Evolutionary conservation across 1,284 basidiomycete genomes (phyloP).

Genomic region (Pterula multifida): DNA sequence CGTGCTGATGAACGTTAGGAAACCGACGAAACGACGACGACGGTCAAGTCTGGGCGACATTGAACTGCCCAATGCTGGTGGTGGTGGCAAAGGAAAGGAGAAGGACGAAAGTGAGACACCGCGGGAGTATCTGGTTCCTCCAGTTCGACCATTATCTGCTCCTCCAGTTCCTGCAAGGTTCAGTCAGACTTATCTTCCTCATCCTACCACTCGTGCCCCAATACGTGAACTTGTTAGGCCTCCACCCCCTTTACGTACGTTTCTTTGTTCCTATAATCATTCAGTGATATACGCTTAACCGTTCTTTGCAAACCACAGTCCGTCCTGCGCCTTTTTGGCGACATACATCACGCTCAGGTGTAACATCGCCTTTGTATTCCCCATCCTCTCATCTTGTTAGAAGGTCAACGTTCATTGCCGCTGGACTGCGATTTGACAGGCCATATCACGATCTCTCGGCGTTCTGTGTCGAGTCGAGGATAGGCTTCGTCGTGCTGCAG

Average conservation of each 20-base stretch:
- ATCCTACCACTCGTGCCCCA: background rate
- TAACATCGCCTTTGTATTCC: background rate
- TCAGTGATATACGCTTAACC: no score
- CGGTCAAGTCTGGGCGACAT: background rate
- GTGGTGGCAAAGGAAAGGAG: background rate
- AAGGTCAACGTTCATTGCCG: slow-evolving; percentile 2
- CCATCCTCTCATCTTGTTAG: background rate
- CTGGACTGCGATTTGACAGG: background rate
- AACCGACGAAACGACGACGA: background rate
- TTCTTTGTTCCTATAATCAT: background rate
- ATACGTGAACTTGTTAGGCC: background rate
- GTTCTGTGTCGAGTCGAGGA: slow-evolving; percentile 1
- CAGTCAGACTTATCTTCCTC: background rate
- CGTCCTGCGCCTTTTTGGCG: background rate
- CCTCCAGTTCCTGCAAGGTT: background rate
- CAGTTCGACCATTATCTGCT: background rate
- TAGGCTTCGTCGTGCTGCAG: slow-evolving; percentile 1
- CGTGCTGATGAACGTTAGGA: no score
- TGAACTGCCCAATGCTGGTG: background rate
- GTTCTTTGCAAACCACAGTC: no score
- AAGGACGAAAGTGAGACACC: background rate
- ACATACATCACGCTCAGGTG: background rate
- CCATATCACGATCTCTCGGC: slow-evolving; percentile 2
- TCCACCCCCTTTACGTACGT: slow-evolving; percentile 1
- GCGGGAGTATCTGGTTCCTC: background rate